phyloP scores from a whole-genome alignment of 2,329 filamentous ascomycete genomes.

The Verticillium isaacii region DNA sequence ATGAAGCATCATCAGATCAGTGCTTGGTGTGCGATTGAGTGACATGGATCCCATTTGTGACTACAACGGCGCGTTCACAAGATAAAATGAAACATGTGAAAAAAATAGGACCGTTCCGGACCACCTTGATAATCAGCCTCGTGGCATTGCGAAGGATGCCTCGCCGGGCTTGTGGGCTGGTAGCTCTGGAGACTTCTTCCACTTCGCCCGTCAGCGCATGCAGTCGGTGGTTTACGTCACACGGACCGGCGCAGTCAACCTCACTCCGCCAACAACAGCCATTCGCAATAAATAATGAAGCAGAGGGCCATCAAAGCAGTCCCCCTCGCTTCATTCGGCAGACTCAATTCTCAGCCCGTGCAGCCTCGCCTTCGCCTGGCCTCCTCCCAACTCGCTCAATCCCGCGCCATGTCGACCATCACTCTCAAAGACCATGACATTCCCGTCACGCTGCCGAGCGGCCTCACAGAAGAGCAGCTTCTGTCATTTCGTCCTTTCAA shows the following conservation, averaged over 20 bases:
- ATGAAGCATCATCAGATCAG: too few species aligned
- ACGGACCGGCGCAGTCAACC: background rate
- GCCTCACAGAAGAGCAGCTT: slow-evolving; percentile 39
- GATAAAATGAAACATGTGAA: too few species aligned
- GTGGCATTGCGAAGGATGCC: background rate
- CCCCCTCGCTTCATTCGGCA: background rate
- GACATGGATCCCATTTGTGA: too few species aligned
- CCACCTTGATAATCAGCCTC: background rate
- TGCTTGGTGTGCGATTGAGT: too few species aligned
- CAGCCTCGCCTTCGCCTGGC: too few species aligned
- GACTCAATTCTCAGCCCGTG: background rate
- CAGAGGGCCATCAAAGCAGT: background rate
- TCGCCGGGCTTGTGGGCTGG: background rate
- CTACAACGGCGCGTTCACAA: too few species aligned
- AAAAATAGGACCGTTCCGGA: too few species aligned
- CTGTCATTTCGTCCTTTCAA: slow-evolving; percentile 45
- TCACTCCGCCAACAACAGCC: background rate
- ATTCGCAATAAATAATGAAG: background rate
- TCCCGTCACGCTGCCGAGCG: slow-evolving; percentile 37
- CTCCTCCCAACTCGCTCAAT: background rate
- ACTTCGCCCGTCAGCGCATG: background rate
- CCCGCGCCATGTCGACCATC: slow-evolving; percentile 33
- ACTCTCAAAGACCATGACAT: slow-evolving; percentile 30
- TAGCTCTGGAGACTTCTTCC: background rate
- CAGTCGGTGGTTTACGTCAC: background rate